These are phyloP conservation scores for Euphorbia pulcherrima DNA, from an alignment of 345 rosid species.

Conservation along the genomic window DNA sequence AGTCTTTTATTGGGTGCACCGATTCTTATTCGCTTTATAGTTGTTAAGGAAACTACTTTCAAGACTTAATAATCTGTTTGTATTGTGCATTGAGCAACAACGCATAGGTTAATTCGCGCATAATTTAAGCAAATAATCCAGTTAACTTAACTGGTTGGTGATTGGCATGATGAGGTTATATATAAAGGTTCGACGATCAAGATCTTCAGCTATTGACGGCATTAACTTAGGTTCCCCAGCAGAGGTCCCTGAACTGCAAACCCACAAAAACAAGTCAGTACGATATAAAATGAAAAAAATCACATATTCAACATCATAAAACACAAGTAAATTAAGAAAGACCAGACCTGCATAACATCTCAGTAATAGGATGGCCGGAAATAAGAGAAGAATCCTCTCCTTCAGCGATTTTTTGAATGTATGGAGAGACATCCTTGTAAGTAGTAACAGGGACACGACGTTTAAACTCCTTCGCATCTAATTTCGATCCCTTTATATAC, in stretches of 20 bases:
- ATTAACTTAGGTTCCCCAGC: slow-evolving; percentile 61
- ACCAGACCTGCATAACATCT: slow-evolving; percentile 75
- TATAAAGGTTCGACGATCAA: slow-evolving; percentile 59
- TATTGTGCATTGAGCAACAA: too few relatives aligned
- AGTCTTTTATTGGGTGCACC: too few relatives aligned
- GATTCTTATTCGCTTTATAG: too few relatives aligned
- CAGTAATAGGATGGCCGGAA: slow-evolving; percentile 50
- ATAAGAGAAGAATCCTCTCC: slow-evolving; percentile 56
- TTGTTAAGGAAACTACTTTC: too few relatives aligned
- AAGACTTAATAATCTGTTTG: too few relatives aligned
- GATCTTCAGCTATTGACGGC: slow-evolving; percentile 63
- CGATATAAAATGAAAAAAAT: background rate
- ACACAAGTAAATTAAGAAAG: background rate
- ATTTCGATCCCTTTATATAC: slow-evolving; percentile 40
- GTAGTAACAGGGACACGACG: slow-evolving; percentile 43
- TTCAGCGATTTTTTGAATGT: slow-evolving; percentile 55
- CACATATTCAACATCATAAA: background rate
- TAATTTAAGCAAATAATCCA: background rate
- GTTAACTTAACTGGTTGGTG: slow-evolving; percentile 42
- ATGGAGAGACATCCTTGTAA: slow-evolving; percentile 51
- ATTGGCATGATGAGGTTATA: slow-evolving; percentile 71
- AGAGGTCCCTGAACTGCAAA: slow-evolving; percentile 65
- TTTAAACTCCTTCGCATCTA: slow-evolving; percentile 39
- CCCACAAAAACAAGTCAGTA: slow-evolving; percentile 8
- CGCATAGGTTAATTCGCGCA: too few relatives aligned